phyloP scores from a whole-genome alignment of 225 moss, liverwort and hornwort genomes.

The Bryoerythrophyllum caledonicum region DNA sequence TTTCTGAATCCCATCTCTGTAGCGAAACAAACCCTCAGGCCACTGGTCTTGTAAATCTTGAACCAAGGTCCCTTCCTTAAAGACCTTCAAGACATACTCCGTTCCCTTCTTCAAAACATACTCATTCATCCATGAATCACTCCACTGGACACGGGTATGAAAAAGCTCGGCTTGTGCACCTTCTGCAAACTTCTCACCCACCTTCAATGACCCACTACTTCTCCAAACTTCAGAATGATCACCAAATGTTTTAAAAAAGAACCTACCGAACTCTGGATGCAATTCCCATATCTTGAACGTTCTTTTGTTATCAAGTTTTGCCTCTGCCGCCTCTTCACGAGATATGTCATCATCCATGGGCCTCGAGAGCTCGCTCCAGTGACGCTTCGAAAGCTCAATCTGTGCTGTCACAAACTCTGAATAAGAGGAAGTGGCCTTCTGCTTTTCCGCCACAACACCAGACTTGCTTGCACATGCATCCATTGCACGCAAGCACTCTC shows the following conservation, averaged over 20 bases:
- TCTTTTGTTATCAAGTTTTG: not conserved
- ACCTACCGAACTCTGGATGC: not conserved
- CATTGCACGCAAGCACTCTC: no score
- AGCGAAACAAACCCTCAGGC: no score
- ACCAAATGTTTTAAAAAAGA: not conserved
- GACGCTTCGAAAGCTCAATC: not conserved
- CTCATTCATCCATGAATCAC: not conserved
- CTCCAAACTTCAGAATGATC: not conserved
- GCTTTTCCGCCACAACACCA: not conserved
- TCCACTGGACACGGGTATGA: not conserved
- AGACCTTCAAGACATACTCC: not conserved
- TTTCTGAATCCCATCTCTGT: accelerated
- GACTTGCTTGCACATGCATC: not conserved
- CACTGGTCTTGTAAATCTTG: not conserved
- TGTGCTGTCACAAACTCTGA: not conserved
- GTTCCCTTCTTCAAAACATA: accelerated
- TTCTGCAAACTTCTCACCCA: not conserved
- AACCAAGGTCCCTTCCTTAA: not conserved
- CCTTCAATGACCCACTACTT: not conserved
- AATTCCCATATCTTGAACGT: not conserved
- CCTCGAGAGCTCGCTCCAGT: no score
- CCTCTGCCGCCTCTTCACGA: not conserved
- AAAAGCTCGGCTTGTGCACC: not conserved
- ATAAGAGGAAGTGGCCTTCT: not conserved
- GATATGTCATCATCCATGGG: not conserved